Evolutionary conservation across 2,329 filamentous ascomycete genomes (phyloP), one percentile per base, ranked within the genome.

Genomic region (Trichophyton equinum): DNA sequence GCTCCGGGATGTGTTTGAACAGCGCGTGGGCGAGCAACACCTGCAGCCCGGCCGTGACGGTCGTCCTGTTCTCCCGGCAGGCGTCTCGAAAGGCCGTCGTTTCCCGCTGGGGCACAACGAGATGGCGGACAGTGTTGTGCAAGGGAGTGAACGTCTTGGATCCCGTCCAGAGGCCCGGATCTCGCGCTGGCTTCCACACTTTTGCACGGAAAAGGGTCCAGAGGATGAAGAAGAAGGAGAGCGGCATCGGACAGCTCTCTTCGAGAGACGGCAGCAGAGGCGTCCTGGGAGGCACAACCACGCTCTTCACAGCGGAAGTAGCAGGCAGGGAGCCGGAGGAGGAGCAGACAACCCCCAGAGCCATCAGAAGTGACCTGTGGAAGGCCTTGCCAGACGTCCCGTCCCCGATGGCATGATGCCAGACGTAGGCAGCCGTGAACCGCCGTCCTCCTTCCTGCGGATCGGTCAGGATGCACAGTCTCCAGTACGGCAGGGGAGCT

Each of bases 401-500:
- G 64, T 81, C 78, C 2, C 74, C 74, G 57, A 80, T 69, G 1
- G 74, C 75, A 68, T 80, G 78, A 61, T 81, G 78, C 63, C 72
- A 79, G 8, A 79, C 68, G 67, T 78, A 80, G 1, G 67, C 68
- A 1, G 73, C 75, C 0, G 75, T 77, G 62, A 81, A 79, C 1
- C 62, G 64, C 7, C 62, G 64, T 13, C 65, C 44, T 15, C 65
- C 44, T 13, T 69, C 64, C 42, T 30, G 8, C 8, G 13, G n/a
- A 15, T 57, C 40, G n/a, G 67, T 65, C 7, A 78, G 61, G 22
- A 80, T 64, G 18, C 73, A 64, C 1, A 80, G 66, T 20, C 76
- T 73, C 78, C 78, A 81, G 63, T 74, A 75, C 1, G 77, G 74
- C 8, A 57, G n/a, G 18, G 70, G 56, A 2, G 67, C 68, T 22